Percentiles rank a stretch among this genome's conserved stretches.
These are phyloP conservation scores for Metschnikowia gelsemii DNA, from an alignment of 805 yeast species.

Conservation along the genomic window DNA sequence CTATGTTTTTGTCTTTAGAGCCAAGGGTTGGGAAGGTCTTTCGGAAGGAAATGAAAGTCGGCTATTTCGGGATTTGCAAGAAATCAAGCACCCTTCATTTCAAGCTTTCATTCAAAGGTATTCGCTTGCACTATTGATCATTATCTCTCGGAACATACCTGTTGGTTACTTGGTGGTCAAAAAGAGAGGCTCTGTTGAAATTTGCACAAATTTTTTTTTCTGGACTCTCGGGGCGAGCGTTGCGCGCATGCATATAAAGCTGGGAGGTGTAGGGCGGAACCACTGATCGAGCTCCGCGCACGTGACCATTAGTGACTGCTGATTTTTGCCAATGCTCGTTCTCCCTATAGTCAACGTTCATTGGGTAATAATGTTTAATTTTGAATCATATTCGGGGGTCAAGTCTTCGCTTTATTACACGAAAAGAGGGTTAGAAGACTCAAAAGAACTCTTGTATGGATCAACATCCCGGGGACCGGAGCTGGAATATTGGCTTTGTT, in stretches of 20 bases:
- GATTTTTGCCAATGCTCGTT: neutral
- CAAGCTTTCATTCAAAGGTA: neutral
- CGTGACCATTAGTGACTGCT: constrained; percentile 17
- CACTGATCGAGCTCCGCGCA: constrained; percentile 1
- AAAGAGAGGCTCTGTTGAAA: constrained; percentile 2
- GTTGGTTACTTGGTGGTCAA: constrained; percentile 18
- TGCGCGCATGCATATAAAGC: constrained; percentile 10
- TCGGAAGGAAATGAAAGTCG: neutral
- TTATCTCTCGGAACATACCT: constrained; percentile 17
- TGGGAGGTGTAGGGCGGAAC: neutral
- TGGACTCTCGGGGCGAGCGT: constrained; percentile 7
- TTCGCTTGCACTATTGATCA: constrained; percentile 3
- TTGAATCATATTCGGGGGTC: no score
- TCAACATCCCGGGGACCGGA: no score
- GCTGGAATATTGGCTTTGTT: no score
- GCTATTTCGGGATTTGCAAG: neutral
- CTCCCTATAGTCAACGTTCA: no score
- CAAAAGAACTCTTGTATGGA: no score
- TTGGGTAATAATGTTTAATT: no score
- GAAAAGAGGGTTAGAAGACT: no score
- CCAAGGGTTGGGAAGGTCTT: neutral
- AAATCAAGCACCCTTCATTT: no score
- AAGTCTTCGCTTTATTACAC: no score
- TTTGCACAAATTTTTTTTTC: constrained; percentile 14
- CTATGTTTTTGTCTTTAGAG: neutral